A percentile compares a stretch with the other conserved stretches of the same genome.
Evolutionary conservation across 768 basidiomycete species (phyloP).

Genomic region (Boletus rufocinnamomeus): DNA sequence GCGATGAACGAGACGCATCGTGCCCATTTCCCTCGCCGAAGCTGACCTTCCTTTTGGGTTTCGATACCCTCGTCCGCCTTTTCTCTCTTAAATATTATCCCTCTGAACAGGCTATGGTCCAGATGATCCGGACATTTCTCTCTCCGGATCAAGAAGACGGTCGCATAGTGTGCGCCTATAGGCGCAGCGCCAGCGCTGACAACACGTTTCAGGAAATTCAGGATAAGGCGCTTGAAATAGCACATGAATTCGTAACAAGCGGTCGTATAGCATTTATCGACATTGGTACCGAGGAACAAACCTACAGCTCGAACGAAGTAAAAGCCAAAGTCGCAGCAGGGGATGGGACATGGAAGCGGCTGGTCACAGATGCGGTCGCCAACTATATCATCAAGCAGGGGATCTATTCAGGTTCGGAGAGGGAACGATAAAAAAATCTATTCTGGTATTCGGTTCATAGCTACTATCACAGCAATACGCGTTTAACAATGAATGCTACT

Average conservation of each 20-base stretch:
- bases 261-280: conserved; percentile 61
- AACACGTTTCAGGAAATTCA: conserved; percentile 32
- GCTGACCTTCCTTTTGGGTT: conserved; percentile 75
- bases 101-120: conserved; percentile 52
- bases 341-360: conserved; percentile 43
- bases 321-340: conserved; percentile 36
- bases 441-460: conserved; percentile 12
- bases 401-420: conserved; percentile 40
- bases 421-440: conserved; percentile 10
- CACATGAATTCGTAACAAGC: conserved; percentile 50
- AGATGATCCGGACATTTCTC: conserved; percentile 59
- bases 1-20: conserved; percentile 11
- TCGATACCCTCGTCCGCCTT: conserved; percentile 83
- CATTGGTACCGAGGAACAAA: conserved; percentile 55
- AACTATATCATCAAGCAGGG: conserved; percentile 51
- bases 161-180: conserved; percentile 65
- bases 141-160: conserved; percentile 55
- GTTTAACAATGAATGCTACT: background rate
- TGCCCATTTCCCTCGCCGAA: conserved; percentile 33
- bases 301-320: conserved; percentile 71
- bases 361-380: conserved; percentile 49
- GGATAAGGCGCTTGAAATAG: conserved; percentile 35
- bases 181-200: conserved; percentile 34
- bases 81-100: conserved; percentile 76
- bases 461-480: conserved; percentile 2